Base-by-base conservation (phyloP, 768 basidiomycete genomes). In the Leccinum truebloodii region DNA sequence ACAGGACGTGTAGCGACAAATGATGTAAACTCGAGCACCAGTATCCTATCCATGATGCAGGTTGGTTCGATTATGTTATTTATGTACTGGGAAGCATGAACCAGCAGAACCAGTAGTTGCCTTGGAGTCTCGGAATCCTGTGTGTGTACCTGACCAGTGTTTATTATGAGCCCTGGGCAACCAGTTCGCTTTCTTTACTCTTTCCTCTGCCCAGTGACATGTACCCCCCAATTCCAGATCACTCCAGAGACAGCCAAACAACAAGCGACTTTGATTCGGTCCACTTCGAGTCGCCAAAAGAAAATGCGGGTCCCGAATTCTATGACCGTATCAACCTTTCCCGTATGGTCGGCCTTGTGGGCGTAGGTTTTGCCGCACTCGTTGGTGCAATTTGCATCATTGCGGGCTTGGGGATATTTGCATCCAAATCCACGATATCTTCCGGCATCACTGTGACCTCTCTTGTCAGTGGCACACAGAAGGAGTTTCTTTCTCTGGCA, bases 281-380 rank as follows among this genome's bases (percentile, higher is more conserved):
- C n/a, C 9, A 58, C 37, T 65, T 65, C 59, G 60, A 66, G 49
- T 52, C 34, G 16, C 48, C 49, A 20, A 70, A 58, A 54, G 62
- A 65, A 64, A n/a, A 69, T 4, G 58, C 64, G 5, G 64, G 71
- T 4, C 62, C 65, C 52, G 65, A 74, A 30, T 69, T 70, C 44
- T 74, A 69, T 44, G 74, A 71, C 58, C 66, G 66, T 37, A 68
- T 67, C 59, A 57, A 64, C 6, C 54, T 66, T 12, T 69, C 71
- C 13, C 69, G 74, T 46, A 63, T 22, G 24, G 30, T 66, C 3
- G 65, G 69, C 59, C 65, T 74, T 56, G 56, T 64, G n/a, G 70
- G 73, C 18, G 59, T 75, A 8, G 65, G 64, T 10, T 14, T 72
- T 13, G 56, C 73, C 18, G 51, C 63, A 7, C 7, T 71, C 2